These are phyloP conservation scores for Neopestalotiopsis sp. DNA, from an alignment of 2,329 filamentous ascomycete species.

Conservation along the genomic window DNA sequence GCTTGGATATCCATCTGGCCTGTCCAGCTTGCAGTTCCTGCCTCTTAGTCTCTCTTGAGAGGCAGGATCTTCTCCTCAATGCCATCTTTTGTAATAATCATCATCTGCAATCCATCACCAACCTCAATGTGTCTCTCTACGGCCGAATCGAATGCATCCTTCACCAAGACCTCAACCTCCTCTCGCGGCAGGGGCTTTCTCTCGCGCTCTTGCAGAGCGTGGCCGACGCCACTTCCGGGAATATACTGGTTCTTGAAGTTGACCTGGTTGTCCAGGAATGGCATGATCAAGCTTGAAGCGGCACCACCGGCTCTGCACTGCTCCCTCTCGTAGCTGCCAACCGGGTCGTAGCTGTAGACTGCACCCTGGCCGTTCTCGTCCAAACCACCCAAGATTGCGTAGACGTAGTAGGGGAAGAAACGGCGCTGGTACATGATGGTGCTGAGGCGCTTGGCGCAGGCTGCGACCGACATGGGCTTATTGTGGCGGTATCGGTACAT, in stretches of 20 bases:
- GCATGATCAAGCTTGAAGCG: slow-evolving; percentile 94
- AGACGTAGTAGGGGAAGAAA: slow-evolving; percentile 98
- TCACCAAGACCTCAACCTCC: slow-evolving; percentile 85
- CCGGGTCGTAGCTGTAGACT: slow-evolving; percentile 96
- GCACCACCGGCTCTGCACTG: slow-evolving; percentile 94
- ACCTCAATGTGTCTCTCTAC: slow-evolving; percentile 99
- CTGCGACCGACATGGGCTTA: slow-evolving; percentile 93
- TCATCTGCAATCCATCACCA: slow-evolving; percentile 92
- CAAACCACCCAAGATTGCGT: slow-evolving; percentile 90
- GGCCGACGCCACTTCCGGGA: slow-evolving; percentile 82
- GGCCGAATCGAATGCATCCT: slow-evolving; percentile 97
- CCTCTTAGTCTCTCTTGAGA: slow-evolving; percentile 84
- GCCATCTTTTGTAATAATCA: slow-evolving; percentile 87
- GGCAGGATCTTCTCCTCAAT: slow-evolving; percentile 85
- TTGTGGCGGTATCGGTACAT: slow-evolving; percentile 99
- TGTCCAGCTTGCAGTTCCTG: neutral
- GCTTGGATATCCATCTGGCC: neutral
- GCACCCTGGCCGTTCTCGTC: slow-evolving; percentile 95
- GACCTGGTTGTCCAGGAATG: slow-evolving; percentile 98
- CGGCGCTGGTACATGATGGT: slow-evolving; percentile 97
- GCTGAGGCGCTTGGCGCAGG: slow-evolving; percentile 91
- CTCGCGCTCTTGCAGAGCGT: slow-evolving; percentile 76
- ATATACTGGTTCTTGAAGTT: slow-evolving; percentile 99
- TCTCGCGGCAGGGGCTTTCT: slow-evolving; percentile 72
- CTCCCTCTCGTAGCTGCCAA: slow-evolving; percentile 96